Evolutionary conservation across 1,284 basidiomycete genomes (phyloP).

Genomic region (Boletellus deceptivus): DNA sequence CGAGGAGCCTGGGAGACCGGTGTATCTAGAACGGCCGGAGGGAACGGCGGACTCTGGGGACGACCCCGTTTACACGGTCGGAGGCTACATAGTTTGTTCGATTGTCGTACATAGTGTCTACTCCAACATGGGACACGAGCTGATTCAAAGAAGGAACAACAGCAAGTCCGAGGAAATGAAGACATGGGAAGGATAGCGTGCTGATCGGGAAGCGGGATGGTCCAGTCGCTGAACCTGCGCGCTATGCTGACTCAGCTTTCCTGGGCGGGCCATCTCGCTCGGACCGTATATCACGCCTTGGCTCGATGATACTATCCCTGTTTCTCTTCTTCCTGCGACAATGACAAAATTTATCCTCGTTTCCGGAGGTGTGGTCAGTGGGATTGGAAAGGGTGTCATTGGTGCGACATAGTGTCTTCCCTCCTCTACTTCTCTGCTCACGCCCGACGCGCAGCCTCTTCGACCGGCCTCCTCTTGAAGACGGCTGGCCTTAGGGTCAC

Average conservation of each 20-base stretch:
- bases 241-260: background rate
- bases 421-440: constrained; percentile 26
- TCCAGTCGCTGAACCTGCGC: too few species aligned
- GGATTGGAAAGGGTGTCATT: constrained; percentile 93
- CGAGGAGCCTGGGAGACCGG: too few species aligned
- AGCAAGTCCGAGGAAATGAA: background rate
- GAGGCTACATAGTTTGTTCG: too few species aligned
- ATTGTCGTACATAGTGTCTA: too few species aligned
- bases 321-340: constrained; percentile 7
- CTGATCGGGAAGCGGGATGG: too few species aligned
- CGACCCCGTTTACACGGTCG: too few species aligned
- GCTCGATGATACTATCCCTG: background rate
- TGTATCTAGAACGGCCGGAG: too few species aligned
- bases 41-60: too few species aligned
- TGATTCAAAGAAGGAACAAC: too few species aligned
- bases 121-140: too few species aligned
- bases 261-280: background rate
- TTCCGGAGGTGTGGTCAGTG: constrained; percentile 90
- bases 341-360: constrained; percentile 93
- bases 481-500: constrained; percentile 96
- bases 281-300: too few species aligned
- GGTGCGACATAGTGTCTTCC: constrained; percentile 52
- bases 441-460: constrained; percentile 67
- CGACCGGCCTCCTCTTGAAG: constrained; percentile 94
- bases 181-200: too few species aligned